phyloP scores from a whole-genome alignment of 257 asterid species.

The Anisodus acutangulus region DNA sequence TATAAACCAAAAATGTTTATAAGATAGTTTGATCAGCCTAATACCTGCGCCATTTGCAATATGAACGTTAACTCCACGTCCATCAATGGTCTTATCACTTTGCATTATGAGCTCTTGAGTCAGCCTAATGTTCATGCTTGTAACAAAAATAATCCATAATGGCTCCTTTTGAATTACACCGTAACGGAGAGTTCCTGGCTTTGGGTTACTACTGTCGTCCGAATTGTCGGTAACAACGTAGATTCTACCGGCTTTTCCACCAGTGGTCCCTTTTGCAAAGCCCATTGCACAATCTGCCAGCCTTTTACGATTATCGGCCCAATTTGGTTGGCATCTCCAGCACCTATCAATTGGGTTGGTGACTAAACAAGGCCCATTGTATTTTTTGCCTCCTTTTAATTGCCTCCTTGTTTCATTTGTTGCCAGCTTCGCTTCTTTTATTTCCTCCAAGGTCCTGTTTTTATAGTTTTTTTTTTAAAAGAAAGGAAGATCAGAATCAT shows the following conservation, averaged over 20 bases:
- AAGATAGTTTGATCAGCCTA: background rate
- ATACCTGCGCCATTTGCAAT: conserved; percentile 68
- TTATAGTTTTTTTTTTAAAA: background rate
- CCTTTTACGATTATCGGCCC: conserved; percentile 66
- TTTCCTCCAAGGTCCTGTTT: conserved; percentile 34
- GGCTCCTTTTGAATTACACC: conserved; percentile 79
- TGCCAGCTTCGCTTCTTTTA: background rate
- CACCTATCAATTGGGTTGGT: conserved; percentile 85
- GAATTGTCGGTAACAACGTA: conserved; percentile 69
- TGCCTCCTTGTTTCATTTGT: conserved; percentile 61
- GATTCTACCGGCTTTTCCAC: conserved; percentile 65
- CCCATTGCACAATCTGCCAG: conserved; percentile 80
- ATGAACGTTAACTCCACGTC: conserved; percentile 65
- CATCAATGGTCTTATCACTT: conserved; percentile 87
- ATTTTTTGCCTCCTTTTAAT: conserved; percentile 34
- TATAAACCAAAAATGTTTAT: too few relatives aligned
- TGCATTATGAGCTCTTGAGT: conserved; percentile 61
- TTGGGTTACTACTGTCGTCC: conserved; percentile 57
- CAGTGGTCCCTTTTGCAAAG: conserved; percentile 66
- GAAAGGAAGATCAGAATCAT: background rate
- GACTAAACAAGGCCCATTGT: conserved; percentile 56
- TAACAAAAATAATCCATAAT: conserved; percentile 71
- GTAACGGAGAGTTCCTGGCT: conserved; percentile 81
- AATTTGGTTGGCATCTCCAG: conserved; percentile 76
- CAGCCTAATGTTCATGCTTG: conserved; percentile 62